Evolutionary conservation across 441 rosid species (phyloP).

Genomic region (Mallotus repandus): DNA sequence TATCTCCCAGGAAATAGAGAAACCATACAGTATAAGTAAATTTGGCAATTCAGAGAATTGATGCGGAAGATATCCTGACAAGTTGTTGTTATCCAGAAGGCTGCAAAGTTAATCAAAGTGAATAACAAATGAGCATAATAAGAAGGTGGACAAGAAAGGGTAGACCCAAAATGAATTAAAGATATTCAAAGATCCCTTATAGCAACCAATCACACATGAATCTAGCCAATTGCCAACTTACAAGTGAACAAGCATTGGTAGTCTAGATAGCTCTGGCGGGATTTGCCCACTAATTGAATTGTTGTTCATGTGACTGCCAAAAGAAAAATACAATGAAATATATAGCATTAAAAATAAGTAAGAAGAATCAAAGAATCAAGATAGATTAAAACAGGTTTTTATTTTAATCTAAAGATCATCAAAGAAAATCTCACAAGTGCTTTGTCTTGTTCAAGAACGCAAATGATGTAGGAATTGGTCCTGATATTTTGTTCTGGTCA

Average conservation of each 20-base stretch:
- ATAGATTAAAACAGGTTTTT: not conserved
- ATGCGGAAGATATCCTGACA: slow-evolving; percentile 86
- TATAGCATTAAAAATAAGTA: slow-evolving; percentile 9
- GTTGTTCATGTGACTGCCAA: slow-evolving; percentile 95
- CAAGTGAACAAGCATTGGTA: slow-evolving; percentile 89
- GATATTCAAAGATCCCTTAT: slow-evolving; percentile 5
- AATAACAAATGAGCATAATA: slow-evolving; percentile 14
- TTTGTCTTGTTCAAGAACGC: slow-evolving; percentile 72
- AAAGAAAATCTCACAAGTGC: slow-evolving; percentile 76
- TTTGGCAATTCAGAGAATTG: slow-evolving; percentile 68
- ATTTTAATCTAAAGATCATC: slow-evolving; percentile 10
- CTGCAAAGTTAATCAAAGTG: slow-evolving; percentile 44
- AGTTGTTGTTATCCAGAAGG: slow-evolving; percentile 89
- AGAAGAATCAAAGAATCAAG: not conserved
- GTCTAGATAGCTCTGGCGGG: slow-evolving; percentile 76
- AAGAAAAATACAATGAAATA: slow-evolving; percentile 22
- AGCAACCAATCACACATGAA: slow-evolving; percentile 7
- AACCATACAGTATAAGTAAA: slow-evolving; percentile 75
- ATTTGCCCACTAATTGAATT: slow-evolving; percentile 93
- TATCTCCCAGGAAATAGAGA: slow-evolving; percentile 11
- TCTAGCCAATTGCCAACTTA: slow-evolving; percentile 47
- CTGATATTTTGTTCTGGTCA: slow-evolving; percentile 85
- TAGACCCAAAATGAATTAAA: slow-evolving; percentile 4
- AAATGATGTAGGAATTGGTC: slow-evolving; percentile 76
- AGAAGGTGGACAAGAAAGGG: not conserved